phyloP scores from a whole-genome alignment of 371 early-diverging fungal genomes.

The Fennellomyces sp. region DNA sequence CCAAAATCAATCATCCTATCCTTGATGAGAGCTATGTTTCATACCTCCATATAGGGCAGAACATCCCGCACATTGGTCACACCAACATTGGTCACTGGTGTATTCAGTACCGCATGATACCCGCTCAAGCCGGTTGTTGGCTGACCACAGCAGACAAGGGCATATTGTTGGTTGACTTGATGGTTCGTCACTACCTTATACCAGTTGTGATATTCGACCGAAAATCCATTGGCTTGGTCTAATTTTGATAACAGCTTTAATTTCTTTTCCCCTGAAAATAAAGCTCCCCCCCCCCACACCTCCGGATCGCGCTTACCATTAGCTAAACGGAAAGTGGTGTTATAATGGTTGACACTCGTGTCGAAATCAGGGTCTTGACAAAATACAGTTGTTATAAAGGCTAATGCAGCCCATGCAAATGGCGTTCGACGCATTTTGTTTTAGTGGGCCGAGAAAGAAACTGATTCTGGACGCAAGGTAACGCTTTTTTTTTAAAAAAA shows the following conservation, averaged over 20 bases:
- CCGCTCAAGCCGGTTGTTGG: slow-evolving; percentile 6
- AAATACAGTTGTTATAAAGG: not conserved
- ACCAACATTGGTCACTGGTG: slow-evolving; percentile 17
- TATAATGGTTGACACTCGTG: slow-evolving; percentile 11
- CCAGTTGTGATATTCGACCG: slow-evolving; percentile 25
- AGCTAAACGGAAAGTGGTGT: slow-evolving; percentile 3
- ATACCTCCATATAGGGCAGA: slow-evolving; percentile 26
- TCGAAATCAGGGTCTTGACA: slow-evolving; percentile 18
- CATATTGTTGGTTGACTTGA: slow-evolving; percentile 18
- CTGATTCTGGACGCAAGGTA: not conserved
- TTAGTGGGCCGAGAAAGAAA: not conserved
- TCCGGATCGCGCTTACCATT: slow-evolving; percentile 9
- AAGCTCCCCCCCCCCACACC: not conserved
- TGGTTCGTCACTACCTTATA: slow-evolving; percentile 28
- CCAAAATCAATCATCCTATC: not conserved
- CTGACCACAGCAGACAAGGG: slow-evolving; percentile 26
- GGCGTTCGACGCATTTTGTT: not conserved
- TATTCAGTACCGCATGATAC: slow-evolving; percentile 18
- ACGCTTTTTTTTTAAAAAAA: no score
- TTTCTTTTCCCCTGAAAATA: not conserved
- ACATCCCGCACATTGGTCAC: slow-evolving; percentile 8
- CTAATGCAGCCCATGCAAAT: not conserved
- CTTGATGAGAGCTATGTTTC: not conserved
- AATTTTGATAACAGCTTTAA: not conserved
- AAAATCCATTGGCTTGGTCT: slow-evolving; percentile 16